A percentile compares a stretch with the other conserved stretches of the same genome.
phyloP scores from a whole-genome alignment of 352 stramenopile species.

The Globisporangium spinosum region DNA sequence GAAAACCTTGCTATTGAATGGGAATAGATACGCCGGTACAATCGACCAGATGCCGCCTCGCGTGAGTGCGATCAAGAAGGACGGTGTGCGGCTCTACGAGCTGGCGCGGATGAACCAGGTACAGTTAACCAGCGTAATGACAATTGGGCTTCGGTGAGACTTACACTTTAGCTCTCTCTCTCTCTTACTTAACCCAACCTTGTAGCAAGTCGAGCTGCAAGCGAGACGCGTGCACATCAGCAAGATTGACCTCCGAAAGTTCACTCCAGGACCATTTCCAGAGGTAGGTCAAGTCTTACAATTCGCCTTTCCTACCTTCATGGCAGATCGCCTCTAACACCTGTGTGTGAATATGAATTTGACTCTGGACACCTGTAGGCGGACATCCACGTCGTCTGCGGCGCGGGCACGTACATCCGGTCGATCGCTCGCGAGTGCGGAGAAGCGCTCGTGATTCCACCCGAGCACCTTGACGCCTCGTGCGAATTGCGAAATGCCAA shows the following conservation, averaged over 20 bases:
- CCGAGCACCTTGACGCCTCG: conserved; percentile 17
- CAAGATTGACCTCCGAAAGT: conserved; percentile 51
- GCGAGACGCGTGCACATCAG: conserved; percentile 61
- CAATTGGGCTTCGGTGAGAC: neutral
- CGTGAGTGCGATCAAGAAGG: conserved; percentile 76
- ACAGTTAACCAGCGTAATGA: neutral
- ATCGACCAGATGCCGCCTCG: conserved; percentile 77
- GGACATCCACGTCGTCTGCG: conserved; percentile 62
- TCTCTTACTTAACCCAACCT: neutral
- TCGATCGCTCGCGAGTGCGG: conserved; percentile 85
- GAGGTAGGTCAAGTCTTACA: conserved; percentile 33
- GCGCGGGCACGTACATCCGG: conserved; percentile 81
- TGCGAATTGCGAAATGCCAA: conserved; percentile 28
- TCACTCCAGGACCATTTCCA: conserved; percentile 48
- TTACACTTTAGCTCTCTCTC: neutral
- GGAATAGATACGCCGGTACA: conserved; percentile 59
- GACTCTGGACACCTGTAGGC: conserved; percentile 10
- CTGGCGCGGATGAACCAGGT: conserved; percentile 60
- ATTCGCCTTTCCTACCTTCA: neutral
- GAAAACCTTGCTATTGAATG: neutral
- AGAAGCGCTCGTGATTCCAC: conserved; percentile 50
- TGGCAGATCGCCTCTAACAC: neutral
- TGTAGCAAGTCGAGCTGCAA: conserved; percentile 52
- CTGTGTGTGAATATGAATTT: neutral
- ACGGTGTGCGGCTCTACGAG: conserved; percentile 79